Evolutionary conservation across 169 alveolate species (phyloP).

Genomic region (Pseudocohnilembus persalinus): DNA sequence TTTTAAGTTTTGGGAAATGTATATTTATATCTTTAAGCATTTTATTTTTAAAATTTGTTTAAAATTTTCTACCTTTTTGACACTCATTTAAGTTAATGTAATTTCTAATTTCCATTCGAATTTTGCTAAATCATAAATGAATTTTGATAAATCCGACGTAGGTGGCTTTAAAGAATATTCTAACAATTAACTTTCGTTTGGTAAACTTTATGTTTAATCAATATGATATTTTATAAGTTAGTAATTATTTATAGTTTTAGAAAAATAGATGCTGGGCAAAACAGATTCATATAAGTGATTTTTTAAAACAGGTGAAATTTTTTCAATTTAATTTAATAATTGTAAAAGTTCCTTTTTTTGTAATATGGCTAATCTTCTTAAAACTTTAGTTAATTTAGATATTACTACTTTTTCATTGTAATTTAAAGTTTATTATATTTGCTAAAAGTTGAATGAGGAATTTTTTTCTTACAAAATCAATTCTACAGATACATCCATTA

Average conservation of each 20-base stretch:
- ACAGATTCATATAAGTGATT: conserved; percentile 9
- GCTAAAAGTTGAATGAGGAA: conserved; percentile 4
- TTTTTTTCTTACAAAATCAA: conserved; percentile 39
- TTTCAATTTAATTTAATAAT: conserved; percentile 26
- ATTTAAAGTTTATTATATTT: conserved; percentile 15
- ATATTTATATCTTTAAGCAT: not conserved
- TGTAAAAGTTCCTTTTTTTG: conserved; percentile 2
- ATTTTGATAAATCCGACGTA: conserved; percentile 9
- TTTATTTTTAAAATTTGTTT: not conserved
- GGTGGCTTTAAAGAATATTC: conserved; percentile 13
- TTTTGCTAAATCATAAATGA: conserved; percentile 35
- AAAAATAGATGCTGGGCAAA: conserved; percentile 28
- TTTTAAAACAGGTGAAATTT: conserved; percentile 11
- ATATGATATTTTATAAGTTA: conserved; percentile 36
- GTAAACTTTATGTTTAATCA: conserved; percentile 15
- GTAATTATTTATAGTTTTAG: conserved; percentile 34
- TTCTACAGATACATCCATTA: conserved; percentile 31
- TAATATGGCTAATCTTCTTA: conserved; percentile 30
- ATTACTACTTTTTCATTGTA: conserved; percentile 34
- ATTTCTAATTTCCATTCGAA: conserved; percentile 48
- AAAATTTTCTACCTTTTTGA: conserved; percentile 29
- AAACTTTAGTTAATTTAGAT: conserved; percentile 31
- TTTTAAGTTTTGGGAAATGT: not conserved
- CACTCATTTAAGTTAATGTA: conserved; percentile 31
- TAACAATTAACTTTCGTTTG: conserved; percentile 9